Evolutionary conservation across 169 alveolate genomes (phyloP).

Genomic region (Babesia ovis): DNA sequence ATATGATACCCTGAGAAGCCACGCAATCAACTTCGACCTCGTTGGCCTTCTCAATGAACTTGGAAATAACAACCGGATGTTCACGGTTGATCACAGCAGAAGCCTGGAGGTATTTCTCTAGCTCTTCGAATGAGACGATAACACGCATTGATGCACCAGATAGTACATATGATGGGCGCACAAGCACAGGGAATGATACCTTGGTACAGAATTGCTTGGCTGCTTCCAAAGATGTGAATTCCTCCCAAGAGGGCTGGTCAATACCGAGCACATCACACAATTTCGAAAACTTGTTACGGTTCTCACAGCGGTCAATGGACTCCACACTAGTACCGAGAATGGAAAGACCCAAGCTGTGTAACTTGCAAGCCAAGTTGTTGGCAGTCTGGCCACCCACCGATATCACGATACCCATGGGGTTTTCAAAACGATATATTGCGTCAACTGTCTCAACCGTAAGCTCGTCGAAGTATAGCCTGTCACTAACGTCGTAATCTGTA

Average conservation of each 20-base stretch:
- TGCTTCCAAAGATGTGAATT: slow-evolving; percentile 75
- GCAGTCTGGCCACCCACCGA: slow-evolving; percentile 90
- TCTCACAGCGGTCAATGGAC: slow-evolving; percentile 85
- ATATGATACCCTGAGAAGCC: slow-evolving; percentile 78
- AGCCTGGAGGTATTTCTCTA: slow-evolving; percentile 75
- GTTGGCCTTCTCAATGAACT: slow-evolving; percentile 80
- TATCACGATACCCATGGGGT: slow-evolving; percentile 77
- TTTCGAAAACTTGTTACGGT: slow-evolving; percentile 82
- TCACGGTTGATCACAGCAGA: slow-evolving; percentile 86
- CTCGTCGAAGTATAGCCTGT: slow-evolving; percentile 84
- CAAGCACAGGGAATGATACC: slow-evolving; percentile 86
- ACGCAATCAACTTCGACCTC: slow-evolving; percentile 88
- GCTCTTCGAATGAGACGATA: slow-evolving; percentile 75
- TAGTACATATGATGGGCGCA: slow-evolving; percentile 88
- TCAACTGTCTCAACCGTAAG: slow-evolving; percentile 76
- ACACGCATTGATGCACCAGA: slow-evolving; percentile 90
- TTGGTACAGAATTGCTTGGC: slow-evolving; percentile 73
- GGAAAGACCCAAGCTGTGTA: slow-evolving; percentile 67
- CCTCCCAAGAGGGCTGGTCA: slow-evolving; percentile 89
- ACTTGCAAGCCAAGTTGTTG: slow-evolving; percentile 79
- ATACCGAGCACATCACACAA: slow-evolving; percentile 83
- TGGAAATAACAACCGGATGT: slow-evolving; percentile 86
- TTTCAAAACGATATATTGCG: slow-evolving; percentile 75
- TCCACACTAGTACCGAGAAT: slow-evolving; percentile 86
- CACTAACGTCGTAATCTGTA: slow-evolving; percentile 87